Base-by-base conservation (phyloP, 345 rosid species). In the Heritiera littoralis region DNA sequence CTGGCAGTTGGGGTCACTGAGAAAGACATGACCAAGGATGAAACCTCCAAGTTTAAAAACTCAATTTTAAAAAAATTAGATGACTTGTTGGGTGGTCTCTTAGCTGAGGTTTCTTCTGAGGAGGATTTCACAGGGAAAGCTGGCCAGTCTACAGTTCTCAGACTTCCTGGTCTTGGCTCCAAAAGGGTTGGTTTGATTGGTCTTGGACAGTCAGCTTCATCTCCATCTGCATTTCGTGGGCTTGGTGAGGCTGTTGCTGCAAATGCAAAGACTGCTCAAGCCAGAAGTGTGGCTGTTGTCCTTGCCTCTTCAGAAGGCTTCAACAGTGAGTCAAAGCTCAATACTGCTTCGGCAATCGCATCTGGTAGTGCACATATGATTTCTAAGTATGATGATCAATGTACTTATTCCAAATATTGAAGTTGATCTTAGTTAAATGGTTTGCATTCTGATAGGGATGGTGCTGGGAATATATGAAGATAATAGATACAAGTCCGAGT, bases 181-280 rank as follows among this genome's bases (percentile, higher is more conserved):
- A 96, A 96, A 84, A 92, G 99, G 86, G 85, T 96, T 70, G 90
- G 93, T 80, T 92, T 96, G 88, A 74, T 96, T 59, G 97, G 99
- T 61, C 92, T 94, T 7, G 98, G 99, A 65, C 87, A 87, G 78
- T 84, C 90, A 2, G 90, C 86, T 80, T 89, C 93, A 7, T 82
- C 83, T 35, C 70, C 92, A 0, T 64, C 81, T 3, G 85, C 88
- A 76, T 91, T 91, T 78, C 86, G 64, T 11, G 76, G 85, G 52
- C 86, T 94, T 43, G 97, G 98, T 11, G 99, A 96, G 85, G 89
- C 92, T 38, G 85, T 91, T 5, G 94, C 91, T 65, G 86, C 91
- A n/a, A 82, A 86, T 35, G 89, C 98, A 9, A 92, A 92, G 86
- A 78, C 88, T 84, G 89, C 93, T 81, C 93, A 90, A 76, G 94